Evolutionary conservation across 1,139 yeast species (phyloP), one percentile per base, ranked within the genome.

Genomic region (Blastobotrys elegans): DNA sequence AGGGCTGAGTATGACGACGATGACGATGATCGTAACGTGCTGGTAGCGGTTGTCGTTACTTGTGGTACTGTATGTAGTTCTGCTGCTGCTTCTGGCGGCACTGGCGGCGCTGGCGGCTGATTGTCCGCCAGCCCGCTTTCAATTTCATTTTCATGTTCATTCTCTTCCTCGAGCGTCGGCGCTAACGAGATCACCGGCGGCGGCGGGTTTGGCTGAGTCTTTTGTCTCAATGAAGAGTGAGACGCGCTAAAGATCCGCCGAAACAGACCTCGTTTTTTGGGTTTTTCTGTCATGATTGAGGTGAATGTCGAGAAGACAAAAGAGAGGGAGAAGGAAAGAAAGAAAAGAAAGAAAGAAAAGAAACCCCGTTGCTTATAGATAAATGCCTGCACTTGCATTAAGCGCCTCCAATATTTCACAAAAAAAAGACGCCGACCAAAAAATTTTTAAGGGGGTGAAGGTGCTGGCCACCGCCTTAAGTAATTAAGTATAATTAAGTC

Each of bases 171-270:
- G n/a, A n/a, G n/a, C n/a, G n/a, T n/a, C n/a, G n/a, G n/a, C n/a
- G n/a, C n/a, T n/a, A n/a, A n/a, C n/a, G n/a, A n/a, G n/a, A n/a
- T n/a, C n/a, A n/a, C n/a, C n/a, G n/a, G n/a, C n/a, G n/a, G n/a
- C n/a, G 32, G 17, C 8, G 27, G 5, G 27, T 24, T 38, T 16
- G 7, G 31, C 35, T 17, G 48, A 32, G 14, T 41, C 34, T 29
- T 32, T 29, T 48, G 48, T 38, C 50, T 21, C 27, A 48, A 43
- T 10, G 53, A 48, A 10, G 51, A 47, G 36, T 48, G 48, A 6
- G 55, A 50, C 4, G 51, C 51, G 4, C 52, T 46, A 31, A 54
- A 49, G 7, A 54, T 44, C 35, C 57, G 45, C 42, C 50, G 38
- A 27, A 54, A 48, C 16, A 54, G 43, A 18, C 56, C 52, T 24